Evolutionary conservation across 129 eudicot species (phyloP).

Genomic region (Escallonia rubra): DNA sequence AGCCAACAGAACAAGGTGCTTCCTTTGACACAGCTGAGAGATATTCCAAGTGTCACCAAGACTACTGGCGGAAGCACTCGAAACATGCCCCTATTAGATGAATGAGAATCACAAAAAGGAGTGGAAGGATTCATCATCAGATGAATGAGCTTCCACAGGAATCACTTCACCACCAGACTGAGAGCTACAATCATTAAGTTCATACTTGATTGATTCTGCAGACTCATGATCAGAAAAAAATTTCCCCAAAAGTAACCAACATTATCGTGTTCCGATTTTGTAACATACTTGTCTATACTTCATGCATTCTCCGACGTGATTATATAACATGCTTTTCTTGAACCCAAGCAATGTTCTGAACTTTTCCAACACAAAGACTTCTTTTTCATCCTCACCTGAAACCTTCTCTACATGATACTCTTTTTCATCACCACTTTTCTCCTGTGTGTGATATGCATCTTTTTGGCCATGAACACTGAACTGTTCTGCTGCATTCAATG

Average conservation of each 20-base stretch:
- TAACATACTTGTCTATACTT: constrained; percentile 16
- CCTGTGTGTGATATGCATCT: constrained; percentile 2
- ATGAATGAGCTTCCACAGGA: constrained; percentile 37
- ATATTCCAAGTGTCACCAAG: constrained; percentile 1
- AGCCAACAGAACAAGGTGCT: constrained; percentile 15
- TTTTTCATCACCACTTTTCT: neutral
- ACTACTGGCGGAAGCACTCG: constrained; percentile 61
- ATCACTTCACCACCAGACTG: constrained; percentile 22
- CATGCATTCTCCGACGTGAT: constrained; percentile 6
- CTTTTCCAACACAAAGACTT: constrained; percentile 26
- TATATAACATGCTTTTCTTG: constrained; percentile 29
- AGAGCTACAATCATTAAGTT: constrained; percentile 32
- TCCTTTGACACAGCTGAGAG: neutral
- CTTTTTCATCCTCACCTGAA: constrained; percentile 13
- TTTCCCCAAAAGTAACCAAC: constrained; percentile 30
- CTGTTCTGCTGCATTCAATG: constrained; percentile 30
- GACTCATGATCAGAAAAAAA: constrained; percentile 33
- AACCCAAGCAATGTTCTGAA: constrained; percentile 52
- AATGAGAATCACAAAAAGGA: constrained; percentile 56
- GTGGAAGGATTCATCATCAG: constrained; percentile 87
- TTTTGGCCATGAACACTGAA: constrained; percentile 14
- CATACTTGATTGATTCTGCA: constrained; percentile 32
- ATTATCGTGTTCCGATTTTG: constrained; percentile 19
- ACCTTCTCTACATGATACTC: constrained; percentile 9
- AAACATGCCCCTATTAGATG: constrained; percentile 43